Percentiles rank a stretch among this genome's conserved stretches.
Evolutionary conservation across 2,329 filamentous ascomycete species (phyloP).

Genomic region (Aureobasidium sp.): DNA sequence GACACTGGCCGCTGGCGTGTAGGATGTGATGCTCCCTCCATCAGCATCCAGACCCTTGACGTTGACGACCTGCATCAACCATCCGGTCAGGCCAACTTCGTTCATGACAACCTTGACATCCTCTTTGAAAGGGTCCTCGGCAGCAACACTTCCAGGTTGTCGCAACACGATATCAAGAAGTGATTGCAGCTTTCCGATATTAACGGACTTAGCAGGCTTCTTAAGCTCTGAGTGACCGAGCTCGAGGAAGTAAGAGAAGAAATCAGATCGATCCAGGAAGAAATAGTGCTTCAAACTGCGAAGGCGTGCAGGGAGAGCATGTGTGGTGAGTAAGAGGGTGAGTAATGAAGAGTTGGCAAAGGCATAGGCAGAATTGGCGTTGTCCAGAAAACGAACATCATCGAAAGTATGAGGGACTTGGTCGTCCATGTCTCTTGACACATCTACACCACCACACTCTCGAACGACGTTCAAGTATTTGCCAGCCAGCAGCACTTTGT

Average conservation of each 20-base stretch:
- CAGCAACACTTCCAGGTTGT: constrained; percentile 91
- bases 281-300: constrained; percentile 97
- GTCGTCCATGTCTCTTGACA: constrained; percentile 57
- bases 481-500: constrained; percentile 88
- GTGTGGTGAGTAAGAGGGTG: constrained; percentile 82
- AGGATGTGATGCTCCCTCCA: constrained; percentile 45
- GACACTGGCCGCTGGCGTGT: constrained; percentile 58
- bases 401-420: constrained; percentile 84
- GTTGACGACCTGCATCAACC: constrained; percentile 90
- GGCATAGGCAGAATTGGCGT: constrained; percentile 90
- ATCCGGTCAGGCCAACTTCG: constrained; percentile 83
- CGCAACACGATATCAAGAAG: constrained; percentile 90
- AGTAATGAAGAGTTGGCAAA: constrained; percentile 92
- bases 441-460: constrained; percentile 89
- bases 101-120: constrained; percentile 98
- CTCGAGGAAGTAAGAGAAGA: constrained; percentile 96
- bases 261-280: constrained; percentile 95
- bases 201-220: constrained; percentile 81
- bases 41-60: constrained; percentile 82
- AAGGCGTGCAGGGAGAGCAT: constrained; percentile 78
- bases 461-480: constrained; percentile 98
- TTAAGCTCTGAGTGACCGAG: constrained; percentile 81
- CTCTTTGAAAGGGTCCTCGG: constrained; percentile 94
- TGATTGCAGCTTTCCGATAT: constrained; percentile 87
- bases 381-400: constrained; percentile 84